Base-by-base conservation (phyloP, 257 asterid species). In the Solanum infundibuliforme region DNA sequence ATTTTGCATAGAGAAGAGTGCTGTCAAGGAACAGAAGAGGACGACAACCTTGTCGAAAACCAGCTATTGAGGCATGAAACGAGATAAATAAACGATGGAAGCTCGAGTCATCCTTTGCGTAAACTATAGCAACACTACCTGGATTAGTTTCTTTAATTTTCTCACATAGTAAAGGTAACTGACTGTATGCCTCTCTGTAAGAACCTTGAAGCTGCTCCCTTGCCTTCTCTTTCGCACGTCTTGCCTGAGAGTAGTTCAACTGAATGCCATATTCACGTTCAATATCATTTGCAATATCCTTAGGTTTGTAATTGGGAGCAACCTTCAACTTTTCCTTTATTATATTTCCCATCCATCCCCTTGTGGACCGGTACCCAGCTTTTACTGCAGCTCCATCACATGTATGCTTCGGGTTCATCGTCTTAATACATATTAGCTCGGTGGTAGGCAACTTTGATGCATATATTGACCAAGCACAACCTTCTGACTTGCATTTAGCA, bases 181-280 rank as follows among this genome's bases (percentile, higher is more conserved):
- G 98, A 85, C 93, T 91, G 92, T 97, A 97, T 7, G 99, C 99
- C 91, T 97, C 99, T 88, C 94, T 94, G 89, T 95, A 95, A 46
- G 99, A 97, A 3, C 99, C 99, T 91, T 95, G 99, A 90, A 97
- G 99, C 92, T 97, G 99, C 93, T 95, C 99, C 38, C 99, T 88
- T 41, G 99, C 99, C 86, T 95, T 95, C 94, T 97, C 99, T 91
- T 97, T 97, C 38, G 99, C 99, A 10, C 99, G 98, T 97, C 99
- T 92, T 29, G 99, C 99, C 89, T 96, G 99, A 6, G 99, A 95
- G 90, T 95, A 95, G 92, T 96, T 97, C 95, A 97, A 90, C 89
- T 95, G 98, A 92, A 97, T 96, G 88, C 99, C 99, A 91, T 97
- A 97, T 88, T 97, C 99, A 27, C 98, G 98, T 88, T 95, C 91